Evolutionary conservation across 768 basidiomycete genomes (phyloP), one percentile per base, ranked within the genome.

Genomic region (Neoboletus subvelutipes): DNA sequence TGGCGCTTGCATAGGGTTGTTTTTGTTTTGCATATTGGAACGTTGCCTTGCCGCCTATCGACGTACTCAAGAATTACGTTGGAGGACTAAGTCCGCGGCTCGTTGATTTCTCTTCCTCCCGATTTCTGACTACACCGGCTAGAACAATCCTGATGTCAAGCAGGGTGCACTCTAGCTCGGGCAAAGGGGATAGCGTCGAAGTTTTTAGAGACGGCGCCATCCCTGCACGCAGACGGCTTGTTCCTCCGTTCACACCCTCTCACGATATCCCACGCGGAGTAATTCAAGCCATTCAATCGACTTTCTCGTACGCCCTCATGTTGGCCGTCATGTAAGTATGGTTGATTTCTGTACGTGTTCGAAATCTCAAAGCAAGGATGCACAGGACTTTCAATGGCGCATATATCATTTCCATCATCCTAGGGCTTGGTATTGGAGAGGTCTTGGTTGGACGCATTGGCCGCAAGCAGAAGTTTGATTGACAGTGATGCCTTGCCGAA

Each of bases 351-450:
- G 31, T 39, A 50, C 13, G 45, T 11, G 28, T 46, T 33, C 26
- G 5, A 28, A 53, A 4, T 36, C 40, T 64, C 33, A 41, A 60
- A 66, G 24, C 46, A 24, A 51, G 39, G 37, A 11, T 59, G 45
- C 59, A 53, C 66, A 95, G 92, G 94, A 89, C 89, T 7, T 94
- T 89, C 73, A 85, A 93, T 62, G 86, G 80, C 5, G 86, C 83
- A 28, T 95, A 83, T 66, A 78, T 94, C 54, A 81, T 94, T 34
- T 78, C 86, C 12, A 82, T 94, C 58, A 67, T 93, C 15, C 53
- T 83, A 2, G 92, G 92, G 1, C 73, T 88, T 31, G 87, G 84
- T 10, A 68, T 88, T 18, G 94, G 92, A 12, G 93, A 95, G 74
- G 70, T 84, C 18, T 54, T 86, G 33, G 89, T 91, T 63, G 87